Evolutionary conservation across 345 rosid species (phyloP).

Genomic region (Heritiera fomes): DNA sequence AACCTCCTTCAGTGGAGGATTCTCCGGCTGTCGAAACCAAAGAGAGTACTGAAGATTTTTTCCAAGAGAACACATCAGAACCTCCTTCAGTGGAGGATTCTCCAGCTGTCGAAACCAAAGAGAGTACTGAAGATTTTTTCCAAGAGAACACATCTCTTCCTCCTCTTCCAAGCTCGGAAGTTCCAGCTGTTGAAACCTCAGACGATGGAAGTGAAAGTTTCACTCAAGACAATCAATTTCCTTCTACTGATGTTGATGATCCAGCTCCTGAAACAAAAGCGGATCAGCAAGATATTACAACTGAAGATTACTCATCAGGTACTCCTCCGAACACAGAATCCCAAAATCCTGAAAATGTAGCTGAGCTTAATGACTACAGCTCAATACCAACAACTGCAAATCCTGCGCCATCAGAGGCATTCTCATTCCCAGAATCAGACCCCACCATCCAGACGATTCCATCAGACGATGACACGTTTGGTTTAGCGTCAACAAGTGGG

Average conservation of each 20-base stretch:
- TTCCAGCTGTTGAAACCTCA: neutral
- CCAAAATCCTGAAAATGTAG: conserved; percentile 7
- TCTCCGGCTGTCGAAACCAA: conserved; percentile 7
- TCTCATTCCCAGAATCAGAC: conserved; percentile 7
- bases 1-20: neutral
- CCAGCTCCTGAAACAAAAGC: conserved; percentile 3
- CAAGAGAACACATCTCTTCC: conserved; percentile 10
- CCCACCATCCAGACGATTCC: neutral
- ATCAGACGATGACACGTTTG: neutral
- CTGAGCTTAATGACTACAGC: conserved; percentile 10
- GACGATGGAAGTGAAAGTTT: conserved; percentile 15
- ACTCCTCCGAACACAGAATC: neutral
- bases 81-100: neutral
- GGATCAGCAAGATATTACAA: neutral
- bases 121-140: conserved; percentile 1
- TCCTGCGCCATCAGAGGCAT: neutral
- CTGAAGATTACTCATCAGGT: neutral
- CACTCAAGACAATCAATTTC: conserved; percentile 10
- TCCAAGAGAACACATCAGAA: neutral
- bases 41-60: neutral
- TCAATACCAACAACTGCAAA: conserved; percentile 7
- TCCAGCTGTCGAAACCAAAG: neutral
- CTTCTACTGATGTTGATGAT: neutral
- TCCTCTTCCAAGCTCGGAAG: neutral
- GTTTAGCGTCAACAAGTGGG: conserved; percentile 9